Evolutionary conservation across 805 yeast species (phyloP), one percentile per base, ranked within the genome.

Genomic region (Metschnikowia orientalis): DNA sequence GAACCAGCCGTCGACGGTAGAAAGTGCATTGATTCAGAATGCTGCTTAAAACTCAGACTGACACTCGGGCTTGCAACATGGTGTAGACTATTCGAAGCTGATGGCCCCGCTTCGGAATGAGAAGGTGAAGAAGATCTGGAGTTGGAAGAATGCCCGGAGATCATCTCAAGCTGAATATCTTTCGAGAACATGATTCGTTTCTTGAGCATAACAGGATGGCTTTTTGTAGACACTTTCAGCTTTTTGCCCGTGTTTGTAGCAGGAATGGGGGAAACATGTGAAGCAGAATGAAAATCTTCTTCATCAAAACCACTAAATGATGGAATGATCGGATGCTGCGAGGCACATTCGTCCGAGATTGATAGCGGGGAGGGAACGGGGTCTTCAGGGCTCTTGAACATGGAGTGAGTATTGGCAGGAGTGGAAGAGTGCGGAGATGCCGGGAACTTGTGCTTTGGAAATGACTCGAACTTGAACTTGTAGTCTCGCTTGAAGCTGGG

Each of bases 101-200:
- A n/a, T n/a, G n/a, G n/a, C n/a, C 23, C 17, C 12, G 33, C 11
- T 13, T 29, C 32, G 15, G 18, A 12, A 12, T 15, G 32, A 4
- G 23, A 29, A 12, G 8, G 16, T 15, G 20, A 12, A 23, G 34
- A 28, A 3, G 40, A 18, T 6, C 29, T 27, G 18, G 18, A 17
- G 5, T 26, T 13, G 8, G 12, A 22, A 14, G 24, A 25, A 12
- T 44, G 44, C 27, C 40, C 37, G 11, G 46, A 41, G 10, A 48
- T 37, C 8, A 65, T 44, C 46, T 66, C 71, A 11, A 61, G 33
- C 40, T 64, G 67, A 6, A 66, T 42, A 23, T 65, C 71, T 41
- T 65, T 66, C 13, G 66, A 57, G 33, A 52, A 53, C n/a, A n/a
- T n/a, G n/a, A n/a, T n/a, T n/a, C n/a, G n/a, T n/a, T n/a, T n/a